Evolutionary conservation across 371 early-diverging fungal genomes (phyloP), one percentile per base, ranked within the genome.

Genomic region (Mucor sp.): DNA sequence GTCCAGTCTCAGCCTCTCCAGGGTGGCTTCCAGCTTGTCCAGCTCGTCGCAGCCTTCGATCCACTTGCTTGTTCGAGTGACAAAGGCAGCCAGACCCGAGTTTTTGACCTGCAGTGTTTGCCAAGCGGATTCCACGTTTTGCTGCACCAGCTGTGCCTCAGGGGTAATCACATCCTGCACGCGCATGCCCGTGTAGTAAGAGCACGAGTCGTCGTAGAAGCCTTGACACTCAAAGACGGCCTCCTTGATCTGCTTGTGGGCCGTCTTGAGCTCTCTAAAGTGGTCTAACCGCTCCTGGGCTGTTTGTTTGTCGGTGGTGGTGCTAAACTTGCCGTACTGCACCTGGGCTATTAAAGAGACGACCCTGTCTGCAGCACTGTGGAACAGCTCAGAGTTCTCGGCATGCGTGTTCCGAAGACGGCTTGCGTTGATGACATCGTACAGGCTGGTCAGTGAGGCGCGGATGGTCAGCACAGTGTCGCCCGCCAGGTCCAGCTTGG

Each of bases 161-260:
- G 67, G 63, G 23, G 68, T 68, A 9, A 62, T 50, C 27, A 68
- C 71, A 32, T 69, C 68, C 37, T 79, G 83, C 3, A 71, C 62
- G 28, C 61, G 64, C 25, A 80, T 75, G 21, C 68, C 74, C 30
- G 66, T 68, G 44, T 75, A 74, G 23, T 80, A 79, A 12, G 77
- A 76, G 19, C 75, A 70, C 3, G 77, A 66, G 33, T 83, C 83
- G n/a, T 80, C 79, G 28, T 80, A 83, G 7, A 76, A 71, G 21
- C 80, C 83, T 60, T 75, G 67, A 30, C 79, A 77, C 6, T 78
- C 81, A 5, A 43, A 43, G 19, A 78, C 50, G 2, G 60, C 44
- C 25, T 75, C 70, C 39, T 78, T 75, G 1, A 74, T 63, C n/a
- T 76, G 67, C 47, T 66, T 74, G 41, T 80, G 72, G 6, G 63